Evolutionary conservation across 495 filamentous ascomycete species (phyloP), one percentile per base, ranked within the genome.

Genomic region (Letharia columbiana): DNA sequence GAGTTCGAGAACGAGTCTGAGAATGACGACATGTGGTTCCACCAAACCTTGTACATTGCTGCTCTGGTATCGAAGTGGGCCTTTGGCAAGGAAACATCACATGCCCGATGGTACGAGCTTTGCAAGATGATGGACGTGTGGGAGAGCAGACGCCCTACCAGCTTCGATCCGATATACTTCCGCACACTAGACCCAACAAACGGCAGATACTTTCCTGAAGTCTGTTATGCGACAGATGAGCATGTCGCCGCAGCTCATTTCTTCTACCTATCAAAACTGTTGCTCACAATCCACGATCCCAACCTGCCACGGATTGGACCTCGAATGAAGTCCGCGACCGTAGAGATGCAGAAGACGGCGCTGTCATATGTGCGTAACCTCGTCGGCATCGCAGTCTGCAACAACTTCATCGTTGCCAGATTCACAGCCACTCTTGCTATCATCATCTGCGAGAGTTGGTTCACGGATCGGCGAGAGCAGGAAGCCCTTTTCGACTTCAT

Each of bases 271-370:
- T 54, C 63, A 41, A 65, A 65, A 45, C 18, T 65, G 1, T n/a
- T 65, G 42, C 63, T 65, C 4, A 60, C 63, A 31, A 60, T 54
- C 8, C 63, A 65, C 31, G 63, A 65, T 37, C 63, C 63, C 1
- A 60, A n/a, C 6, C 20, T 65, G 7, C 63, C 63, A 11, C 23
- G 50, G 6, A 65, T 65, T 33, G 63, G 63, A 13, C 41, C 33
- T n/a, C 50, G 52, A 7, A 45, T 65, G 54, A 65, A 45, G 44
- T 40, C 50, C 28, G 63, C 63, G 10, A 35, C 54, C 4, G 23
- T n/a, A 42, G 35, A 17, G 20, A 65, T 65, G 63, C 63, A 65
- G 40, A 41, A 60, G 17, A 65, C 33, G 12, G 63, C 52, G 8
- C 18, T 31, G 4, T 41, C 35, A 23, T 17, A 65, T 20, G 52